These are phyloP conservation scores for Hemisphaericaspora subhashii DNA, from an alignment of 1,139 yeast species.

Conservation along the genomic window DNA sequence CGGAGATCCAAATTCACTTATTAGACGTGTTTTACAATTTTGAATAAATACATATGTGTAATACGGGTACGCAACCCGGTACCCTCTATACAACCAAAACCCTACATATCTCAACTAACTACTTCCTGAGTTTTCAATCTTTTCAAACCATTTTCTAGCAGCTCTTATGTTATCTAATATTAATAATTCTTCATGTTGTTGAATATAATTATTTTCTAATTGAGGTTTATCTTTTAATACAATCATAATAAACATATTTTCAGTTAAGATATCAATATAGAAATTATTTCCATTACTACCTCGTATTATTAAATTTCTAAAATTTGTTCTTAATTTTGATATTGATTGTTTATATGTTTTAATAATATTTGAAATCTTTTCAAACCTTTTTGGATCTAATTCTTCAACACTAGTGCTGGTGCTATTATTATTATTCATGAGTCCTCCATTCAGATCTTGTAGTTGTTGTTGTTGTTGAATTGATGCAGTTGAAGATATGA, in stretches of 20 bases:
- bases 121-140: slow-evolving; percentile 38
- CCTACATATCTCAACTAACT: no score
- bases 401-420: slow-evolving; percentile 17
- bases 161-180: slow-evolving; percentile 67
- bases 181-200: slow-evolving; percentile 59
- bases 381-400: slow-evolving; percentile 88
- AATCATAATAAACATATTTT: slow-evolving; percentile 76
- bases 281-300: slow-evolving; percentile 73
- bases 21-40: no score
- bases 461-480: slow-evolving; percentile 28
- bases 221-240: slow-evolving; percentile 44
- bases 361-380: slow-evolving; percentile 89
- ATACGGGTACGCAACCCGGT: no score
- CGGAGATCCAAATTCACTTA: no score
- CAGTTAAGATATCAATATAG: slow-evolving; percentile 65
- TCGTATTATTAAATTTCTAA: slow-evolving; percentile 72
- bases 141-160: slow-evolving; percentile 67
- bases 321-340: slow-evolving; percentile 81
- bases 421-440: slow-evolving; percentile 5
- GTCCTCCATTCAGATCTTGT: slow-evolving; percentile 5
- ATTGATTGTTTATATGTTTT: slow-evolving; percentile 94
- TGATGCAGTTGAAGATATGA: slow-evolving; percentile 70
- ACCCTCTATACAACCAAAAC: no score
- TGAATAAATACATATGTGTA: no score
- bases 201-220: slow-evolving; percentile 24